These are phyloP conservation scores for Penicillium sp. DNA, from an alignment of 2,329 filamentous ascomycete genomes.

Conservation along the genomic window DNA sequence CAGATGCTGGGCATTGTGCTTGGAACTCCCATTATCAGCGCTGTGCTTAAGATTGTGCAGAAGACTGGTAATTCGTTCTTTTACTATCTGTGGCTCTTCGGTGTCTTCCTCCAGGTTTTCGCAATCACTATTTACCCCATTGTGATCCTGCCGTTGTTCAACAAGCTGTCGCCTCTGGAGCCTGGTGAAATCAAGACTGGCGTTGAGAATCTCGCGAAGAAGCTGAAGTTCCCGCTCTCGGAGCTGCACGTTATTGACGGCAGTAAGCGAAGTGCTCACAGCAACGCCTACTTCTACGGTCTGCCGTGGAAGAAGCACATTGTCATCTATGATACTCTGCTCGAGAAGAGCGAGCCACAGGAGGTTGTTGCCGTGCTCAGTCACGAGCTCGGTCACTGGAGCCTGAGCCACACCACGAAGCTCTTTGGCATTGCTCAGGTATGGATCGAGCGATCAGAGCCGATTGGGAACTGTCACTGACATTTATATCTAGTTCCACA, in stretches of 20 bases:
- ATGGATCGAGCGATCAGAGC: slow-evolving; percentile 29
- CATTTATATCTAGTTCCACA: slow-evolving; percentile 63
- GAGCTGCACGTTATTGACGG: slow-evolving; percentile 95
- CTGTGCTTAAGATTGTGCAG: slow-evolving; percentile 89
- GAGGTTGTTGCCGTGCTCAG: slow-evolving; percentile 94
- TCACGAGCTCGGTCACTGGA: slow-evolving; percentile 97
- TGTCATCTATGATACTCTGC: slow-evolving; percentile 96
- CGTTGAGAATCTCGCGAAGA: slow-evolving; percentile 78
- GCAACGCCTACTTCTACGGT: slow-evolving; percentile 94
- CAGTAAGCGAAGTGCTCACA: slow-evolving; percentile 82
- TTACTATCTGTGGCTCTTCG: slow-evolving; percentile 96
- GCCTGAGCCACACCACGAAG: slow-evolving; percentile 87
- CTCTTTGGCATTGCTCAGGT: slow-evolving; percentile 83
- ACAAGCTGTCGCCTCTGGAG: slow-evolving; percentile 91
- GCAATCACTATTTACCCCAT: slow-evolving; percentile 96
- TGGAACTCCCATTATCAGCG: slow-evolving; percentile 82
- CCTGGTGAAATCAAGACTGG: slow-evolving; percentile 82
- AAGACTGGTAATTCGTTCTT: slow-evolving; percentile 93
- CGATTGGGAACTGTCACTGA: slow-evolving; percentile 2
- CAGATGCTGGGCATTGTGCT: slow-evolving; percentile 77
- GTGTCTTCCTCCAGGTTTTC: slow-evolving; percentile 82
- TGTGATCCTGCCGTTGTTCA: slow-evolving; percentile 91
- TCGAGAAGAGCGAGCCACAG: slow-evolving; percentile 87
- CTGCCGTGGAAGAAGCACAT: slow-evolving; percentile 99
- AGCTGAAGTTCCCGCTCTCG: slow-evolving; percentile 84